A percentile compares a stretch with the other conserved stretches of the same genome.
These are phyloP conservation scores for Penicillium aurantiogriseum DNA, from an alignment of 2,329 filamentous ascomycete genomes.

Conservation along the genomic window DNA sequence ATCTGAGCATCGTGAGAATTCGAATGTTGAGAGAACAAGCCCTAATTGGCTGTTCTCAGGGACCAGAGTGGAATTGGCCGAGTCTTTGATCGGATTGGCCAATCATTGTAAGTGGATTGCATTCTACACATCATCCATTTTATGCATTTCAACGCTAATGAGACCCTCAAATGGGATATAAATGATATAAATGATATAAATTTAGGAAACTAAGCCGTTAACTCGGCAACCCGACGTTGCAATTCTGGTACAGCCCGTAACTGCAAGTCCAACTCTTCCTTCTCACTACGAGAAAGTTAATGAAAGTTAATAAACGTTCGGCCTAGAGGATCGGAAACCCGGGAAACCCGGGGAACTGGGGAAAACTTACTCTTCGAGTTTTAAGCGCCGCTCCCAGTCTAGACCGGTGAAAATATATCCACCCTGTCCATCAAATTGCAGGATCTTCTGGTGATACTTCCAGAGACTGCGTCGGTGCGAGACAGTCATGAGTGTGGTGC, in stretches of 20 bases:
- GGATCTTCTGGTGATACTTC: conserved; percentile 92
- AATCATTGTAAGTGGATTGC: conserved; percentile 10
- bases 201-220: conserved; percentile 50
- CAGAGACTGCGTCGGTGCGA: conserved; percentile 87
- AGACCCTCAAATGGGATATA: too few relatives aligned
- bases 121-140: conserved; percentile 10
- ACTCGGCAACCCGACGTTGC: conserved; percentile 77
- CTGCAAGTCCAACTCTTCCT: conserved; percentile 85
- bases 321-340: background rate
- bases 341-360: background rate
- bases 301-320: conserved; percentile 16
- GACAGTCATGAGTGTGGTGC: conserved; percentile 96
- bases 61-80: background rate
- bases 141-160: background rate
- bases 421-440: conserved; percentile 96
- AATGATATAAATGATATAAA: background rate
- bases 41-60: conserved; percentile 1
- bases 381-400: conserved; percentile 80
- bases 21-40: background rate
- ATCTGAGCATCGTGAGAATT: conserved; percentile 4
- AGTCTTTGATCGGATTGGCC: background rate
- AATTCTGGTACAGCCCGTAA: conserved; percentile 84
- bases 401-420: conserved; percentile 84
- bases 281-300: conserved; percentile 58
- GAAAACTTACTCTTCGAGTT: conserved; percentile 71